These are phyloP conservation scores for Digitaria exilis DNA, from an alignment of 202 grass and related monocot genomes.

Conservation along the genomic window DNA sequence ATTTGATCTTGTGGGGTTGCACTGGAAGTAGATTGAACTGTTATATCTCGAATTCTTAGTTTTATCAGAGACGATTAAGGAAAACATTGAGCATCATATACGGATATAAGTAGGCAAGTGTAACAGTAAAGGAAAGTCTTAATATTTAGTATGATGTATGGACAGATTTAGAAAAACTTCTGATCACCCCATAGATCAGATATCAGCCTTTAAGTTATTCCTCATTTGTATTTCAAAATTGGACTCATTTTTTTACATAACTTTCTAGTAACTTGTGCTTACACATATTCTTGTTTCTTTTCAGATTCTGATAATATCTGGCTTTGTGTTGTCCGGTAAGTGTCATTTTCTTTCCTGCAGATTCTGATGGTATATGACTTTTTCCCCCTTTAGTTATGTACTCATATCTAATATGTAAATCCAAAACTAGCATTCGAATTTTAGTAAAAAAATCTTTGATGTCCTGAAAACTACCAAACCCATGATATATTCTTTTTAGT, in stretches of 20 bases:
- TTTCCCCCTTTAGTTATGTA: constrained; percentile 39
- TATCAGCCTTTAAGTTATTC: not conserved
- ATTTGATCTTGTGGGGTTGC: too few relatives aligned
- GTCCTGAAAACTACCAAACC: not conserved
- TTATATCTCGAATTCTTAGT: too few relatives aligned
- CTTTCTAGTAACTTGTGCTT: constrained; percentile 9
- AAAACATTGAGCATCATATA: too few relatives aligned
- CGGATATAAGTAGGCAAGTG: too few relatives aligned
- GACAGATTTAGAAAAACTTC: too few relatives aligned
- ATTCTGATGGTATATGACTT: constrained; percentile 63
- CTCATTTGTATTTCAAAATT: constrained; percentile 17
- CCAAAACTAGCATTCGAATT: not conserved
- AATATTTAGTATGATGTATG: too few relatives aligned
- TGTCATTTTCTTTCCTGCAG: constrained; percentile 16
- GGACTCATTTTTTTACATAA: not conserved
- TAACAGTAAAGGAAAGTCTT: too few relatives aligned
- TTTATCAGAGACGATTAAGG: too few relatives aligned
- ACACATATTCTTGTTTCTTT: constrained; percentile 36
- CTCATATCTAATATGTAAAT: not conserved
- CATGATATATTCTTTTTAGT: not conserved
- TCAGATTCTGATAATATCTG: constrained; percentile 72
- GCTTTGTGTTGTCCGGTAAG: constrained; percentile 78
- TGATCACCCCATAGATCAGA: not conserved
- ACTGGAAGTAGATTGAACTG: too few relatives aligned
- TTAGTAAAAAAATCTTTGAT: not conserved